Evolutionary conservation across 208 protist genomes (phyloP).

Genomic region (Phytomonas sp.): DNA sequence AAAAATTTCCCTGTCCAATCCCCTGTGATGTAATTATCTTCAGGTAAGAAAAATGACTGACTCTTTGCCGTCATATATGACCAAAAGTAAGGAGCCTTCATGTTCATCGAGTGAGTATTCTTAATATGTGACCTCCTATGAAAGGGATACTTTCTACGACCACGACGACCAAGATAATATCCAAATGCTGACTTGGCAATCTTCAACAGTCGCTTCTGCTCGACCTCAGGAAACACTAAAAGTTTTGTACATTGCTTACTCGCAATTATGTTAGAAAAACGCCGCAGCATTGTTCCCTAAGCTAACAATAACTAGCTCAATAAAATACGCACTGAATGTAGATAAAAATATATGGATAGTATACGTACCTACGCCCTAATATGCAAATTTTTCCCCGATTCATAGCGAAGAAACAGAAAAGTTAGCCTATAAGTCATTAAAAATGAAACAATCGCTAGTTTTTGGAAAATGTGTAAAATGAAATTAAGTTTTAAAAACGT

Average conservation of each 20-base stretch:
- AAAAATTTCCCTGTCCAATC: slow-evolving; percentile 91
- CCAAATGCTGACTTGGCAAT: slow-evolving; percentile 87
- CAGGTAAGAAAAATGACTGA: slow-evolving; percentile 66
- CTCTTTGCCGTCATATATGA: slow-evolving; percentile 83
- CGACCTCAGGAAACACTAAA: slow-evolving; percentile 8
- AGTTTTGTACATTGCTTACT: neutral
- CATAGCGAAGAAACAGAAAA: neutral
- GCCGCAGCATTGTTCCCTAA: slow-evolving; percentile 25
- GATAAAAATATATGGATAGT: slow-evolving; percentile 15
- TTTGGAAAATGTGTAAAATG: slow-evolving; percentile 9
- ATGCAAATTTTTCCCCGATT: neutral
- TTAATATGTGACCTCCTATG: slow-evolving; percentile 70
- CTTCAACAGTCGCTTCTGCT: slow-evolving; percentile 73
- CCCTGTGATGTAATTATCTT: slow-evolving; percentile 89
- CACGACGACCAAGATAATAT: slow-evolving; percentile 78
- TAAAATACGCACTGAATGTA: neutral
- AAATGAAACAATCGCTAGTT: neutral
- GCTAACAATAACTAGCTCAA: neutral
- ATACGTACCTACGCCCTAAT: slow-evolving; percentile 1
- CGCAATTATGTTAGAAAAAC: slow-evolving; percentile 17
- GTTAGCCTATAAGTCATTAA: neutral
- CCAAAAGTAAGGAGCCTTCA: slow-evolving; percentile 85
- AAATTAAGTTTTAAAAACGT: slow-evolving; percentile 1
- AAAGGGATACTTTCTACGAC: slow-evolving; percentile 79
- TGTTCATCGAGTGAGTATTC: slow-evolving; percentile 80